Evolutionary conservation across 345 rosid species (phyloP), one percentile per base, ranked within the genome.

Genomic region (Arabidopsis arenosa): DNA sequence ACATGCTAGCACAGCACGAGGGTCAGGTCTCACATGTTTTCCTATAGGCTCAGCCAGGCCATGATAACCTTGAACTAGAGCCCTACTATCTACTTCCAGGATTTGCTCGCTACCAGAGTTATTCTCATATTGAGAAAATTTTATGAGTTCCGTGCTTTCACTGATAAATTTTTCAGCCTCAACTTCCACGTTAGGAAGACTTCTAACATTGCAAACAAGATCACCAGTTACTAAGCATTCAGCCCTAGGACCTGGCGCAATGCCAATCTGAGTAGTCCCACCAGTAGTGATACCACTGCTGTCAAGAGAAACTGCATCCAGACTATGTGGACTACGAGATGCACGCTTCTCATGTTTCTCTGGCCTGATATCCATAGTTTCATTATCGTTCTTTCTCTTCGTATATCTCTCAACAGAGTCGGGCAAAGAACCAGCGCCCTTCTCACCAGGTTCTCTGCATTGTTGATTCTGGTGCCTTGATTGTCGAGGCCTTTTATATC

Each of bases 401-500:
- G 37, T 30, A 73, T 73, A 80, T 72, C 80, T 72, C 64, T 81
- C 72, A 21, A 36, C 72, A 75, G 84, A 75, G 18, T 79, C 80
- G 17, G 85, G 59, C 26, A 13, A n/a, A 39, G 74, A 74, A 52
- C 52, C 68, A 68, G 73, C 43, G 30, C 54, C 41, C 73, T 51
- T 84, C 49, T 86, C 88, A 77, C 70, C 63, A 79, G 75, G 23
- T 78, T 75, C 80, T 41, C 78, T 79, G 41, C 69, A 15, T 28
- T 75, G 86, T 58, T 79, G 85, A 80, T 51, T 84, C 7, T 57
- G 75, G 73, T 79, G 81, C 77, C 83, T 84, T 36, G 83, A 72
- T 36, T 72, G 77, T n/a, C 85, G 87, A 80, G 80, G 64, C 49
- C 84, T 77, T 68, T 47, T 87, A 62, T 76, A 75, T 71, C 91